Evolutionary conservation across 2,329 filamentous ascomycete species (phyloP), one percentile per base, ranked within the genome.

Genomic region (Xylaria sp.): DNA sequence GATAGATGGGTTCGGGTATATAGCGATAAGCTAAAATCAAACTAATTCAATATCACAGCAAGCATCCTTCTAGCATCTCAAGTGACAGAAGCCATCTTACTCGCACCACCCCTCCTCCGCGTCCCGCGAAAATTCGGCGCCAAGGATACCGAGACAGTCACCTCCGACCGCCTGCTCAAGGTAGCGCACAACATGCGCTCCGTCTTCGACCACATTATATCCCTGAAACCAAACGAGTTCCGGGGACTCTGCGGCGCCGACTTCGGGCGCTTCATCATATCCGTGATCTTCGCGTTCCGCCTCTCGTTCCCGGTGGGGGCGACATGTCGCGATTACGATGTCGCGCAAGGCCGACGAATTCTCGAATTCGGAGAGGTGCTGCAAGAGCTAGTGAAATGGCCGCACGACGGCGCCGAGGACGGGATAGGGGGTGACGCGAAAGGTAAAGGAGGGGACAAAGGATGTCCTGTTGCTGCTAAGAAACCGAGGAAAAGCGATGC

Each of bases 271-370:
- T 75, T 87, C 60, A 81, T 87, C 54, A 56, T 78, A 71, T 44
- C 73, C 55, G 74, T 84, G 44, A 82, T 87, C 57, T 66, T 86
- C 4, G 81, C 81, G 18, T 81, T 85, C 57, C 81, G 83, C 1
- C 75, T 87, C 37, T 86, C 84, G 2, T 85, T 88, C 52, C 82
- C 84, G 0, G 31, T 85, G 12, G 66, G 79, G 0, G 82, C 80
- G 15, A 79, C 82, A 0, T 79, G 74, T 4, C 81, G 78, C 69
- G 80, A 83, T 60, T 76, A 82, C 48, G 71, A 74, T 1, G 81
- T 69, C 1, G 66, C 66, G 3, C 56, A 77, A 69, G 84, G 82
- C 0, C 78, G 85, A 23, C 73, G 71, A 18, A 73, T 80, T 44
- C 72, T 88, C 0, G 74, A 79, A 2, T 80, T 87, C 20, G 80